Evolutionary conservation across 768 basidiomycete genomes (phyloP), one percentile per base, ranked within the genome.

Genomic region (Macrocybe gigantea): DNA sequence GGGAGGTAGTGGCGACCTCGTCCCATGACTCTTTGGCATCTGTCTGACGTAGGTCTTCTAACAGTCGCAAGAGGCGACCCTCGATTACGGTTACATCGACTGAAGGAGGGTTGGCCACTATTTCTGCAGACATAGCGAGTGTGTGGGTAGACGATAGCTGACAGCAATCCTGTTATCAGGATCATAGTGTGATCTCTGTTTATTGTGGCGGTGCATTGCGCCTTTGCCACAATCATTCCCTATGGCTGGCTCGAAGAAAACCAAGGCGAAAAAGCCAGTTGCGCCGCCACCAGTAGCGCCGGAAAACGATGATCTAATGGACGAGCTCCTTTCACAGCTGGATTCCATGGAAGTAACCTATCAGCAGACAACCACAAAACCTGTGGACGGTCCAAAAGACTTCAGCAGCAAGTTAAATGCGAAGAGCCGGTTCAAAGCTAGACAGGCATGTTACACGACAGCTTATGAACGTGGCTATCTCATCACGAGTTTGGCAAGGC

Each of bases 251-350:
- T 70, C 74, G 49, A 88, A 82, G 62, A 73, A 68, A 60, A 78
- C 73, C 55, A 83, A 80, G 63, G 50, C 69, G 41, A 80, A 79
- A 66, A 79, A 81, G 60, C 49, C 56, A 15, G 22, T 67, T 40
- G 58, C 72, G 11, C 53, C 64, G 15, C 56, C 62, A 6, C 60
- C 61, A 11, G 49, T 62, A 1, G 62, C 69, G 31, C 56, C 67
- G 13, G 73, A 76, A 38, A 78, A 84, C 47, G 77, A 80, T 39
- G 75, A 76, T 7, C 72, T 92, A 41, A 72, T 92, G 69, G 77
- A 89, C 53, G 83, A 88, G 56, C 77, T 94, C 1, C 64, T 93
- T 41, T 76, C 81, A 6, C 84, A 89, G 61, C 79, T 94, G 29
- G 87, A 90, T 56, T 78, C 79, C 6, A 68, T 74, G 53, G 75